Evolutionary conservation across 176 grass and related monocot genomes (phyloP).

Genomic region (Bonia amplexicaulis): DNA sequence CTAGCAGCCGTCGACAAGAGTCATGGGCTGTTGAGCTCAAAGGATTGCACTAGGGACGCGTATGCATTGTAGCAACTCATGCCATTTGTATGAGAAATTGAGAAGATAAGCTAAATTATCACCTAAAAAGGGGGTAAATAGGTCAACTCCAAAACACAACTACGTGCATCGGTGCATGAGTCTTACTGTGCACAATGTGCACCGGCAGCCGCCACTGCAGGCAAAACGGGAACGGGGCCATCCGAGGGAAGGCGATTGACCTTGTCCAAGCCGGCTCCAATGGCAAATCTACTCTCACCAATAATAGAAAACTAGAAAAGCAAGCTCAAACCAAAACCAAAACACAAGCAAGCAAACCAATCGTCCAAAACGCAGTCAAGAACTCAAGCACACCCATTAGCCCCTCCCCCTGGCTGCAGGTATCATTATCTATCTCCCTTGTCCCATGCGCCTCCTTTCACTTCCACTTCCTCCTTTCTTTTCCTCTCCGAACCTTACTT

Average conservation of each 20-base stretch:
- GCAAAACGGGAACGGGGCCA: neutral
- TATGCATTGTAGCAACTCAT: neutral
- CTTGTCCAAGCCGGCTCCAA: neutral
- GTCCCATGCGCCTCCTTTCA: neutral
- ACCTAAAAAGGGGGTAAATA: neutral
- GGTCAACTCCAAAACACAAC: neutral
- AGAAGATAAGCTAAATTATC: neutral
- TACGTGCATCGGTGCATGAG: neutral
- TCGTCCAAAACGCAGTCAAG: neutral
- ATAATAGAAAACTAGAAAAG: neutral
- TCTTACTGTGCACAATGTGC: neutral
- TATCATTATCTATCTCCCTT: neutral
- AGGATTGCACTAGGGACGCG: neutral
- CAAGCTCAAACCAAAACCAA: neutral
- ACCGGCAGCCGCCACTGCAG: neutral
- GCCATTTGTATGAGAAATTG: neutral
- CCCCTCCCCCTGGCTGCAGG: neutral
- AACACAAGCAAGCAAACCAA: neutral
- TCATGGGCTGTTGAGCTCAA: neutral
- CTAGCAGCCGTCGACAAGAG: neutral
- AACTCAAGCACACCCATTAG: neutral
- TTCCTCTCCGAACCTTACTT: slow-evolving; percentile 33
- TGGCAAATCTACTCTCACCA: neutral
- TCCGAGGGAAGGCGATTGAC: neutral
- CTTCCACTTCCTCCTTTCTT: no score